Percentiles rank a stretch among this genome's conserved stretches.
Conservation (phyloP, 2,329 filamentous ascomycete genomes). For the Bimuria novae-zelandiae region DNA sequence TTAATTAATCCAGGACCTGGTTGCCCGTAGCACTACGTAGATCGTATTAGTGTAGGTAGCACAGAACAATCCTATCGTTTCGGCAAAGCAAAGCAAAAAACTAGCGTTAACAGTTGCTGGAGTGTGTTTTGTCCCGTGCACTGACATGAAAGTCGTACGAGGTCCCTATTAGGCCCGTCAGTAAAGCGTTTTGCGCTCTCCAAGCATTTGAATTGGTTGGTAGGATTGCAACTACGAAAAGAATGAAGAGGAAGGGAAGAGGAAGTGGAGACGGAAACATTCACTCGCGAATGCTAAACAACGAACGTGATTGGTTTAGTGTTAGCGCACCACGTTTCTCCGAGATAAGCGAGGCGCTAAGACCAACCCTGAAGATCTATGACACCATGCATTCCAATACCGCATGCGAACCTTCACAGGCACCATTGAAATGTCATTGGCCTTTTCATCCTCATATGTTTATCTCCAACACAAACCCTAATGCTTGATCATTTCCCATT, state of each 20-base stretch:
- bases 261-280: background rate
- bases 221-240: too few species aligned
- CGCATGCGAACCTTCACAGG: constrained; percentile 2
- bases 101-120: too few species aligned
- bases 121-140: too few species aligned
- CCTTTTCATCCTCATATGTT: background rate
- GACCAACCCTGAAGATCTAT: constrained; percentile 26
- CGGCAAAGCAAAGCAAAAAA: background rate
- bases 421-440: constrained; percentile 12
- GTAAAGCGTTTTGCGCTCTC: too few species aligned
- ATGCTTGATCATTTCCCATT: background rate
- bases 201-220: too few species aligned
- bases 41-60: too few species aligned
- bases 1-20: background rate
- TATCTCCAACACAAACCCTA: too few species aligned
- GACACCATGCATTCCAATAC: constrained; percentile 34
- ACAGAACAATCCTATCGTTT: too few species aligned
- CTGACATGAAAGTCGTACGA: too few species aligned
- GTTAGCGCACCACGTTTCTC: background rate
- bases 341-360: constrained; percentile 29
- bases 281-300: background rate
- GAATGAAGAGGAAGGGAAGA: too few species aligned
- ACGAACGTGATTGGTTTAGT: constrained; percentile 3
- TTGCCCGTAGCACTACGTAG: too few species aligned
- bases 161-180: too few species aligned